Evolutionary conservation across 148 eudicot species (phyloP), one percentile per base, ranked within the genome.

Genomic region (Polygonum maritimum): DNA sequence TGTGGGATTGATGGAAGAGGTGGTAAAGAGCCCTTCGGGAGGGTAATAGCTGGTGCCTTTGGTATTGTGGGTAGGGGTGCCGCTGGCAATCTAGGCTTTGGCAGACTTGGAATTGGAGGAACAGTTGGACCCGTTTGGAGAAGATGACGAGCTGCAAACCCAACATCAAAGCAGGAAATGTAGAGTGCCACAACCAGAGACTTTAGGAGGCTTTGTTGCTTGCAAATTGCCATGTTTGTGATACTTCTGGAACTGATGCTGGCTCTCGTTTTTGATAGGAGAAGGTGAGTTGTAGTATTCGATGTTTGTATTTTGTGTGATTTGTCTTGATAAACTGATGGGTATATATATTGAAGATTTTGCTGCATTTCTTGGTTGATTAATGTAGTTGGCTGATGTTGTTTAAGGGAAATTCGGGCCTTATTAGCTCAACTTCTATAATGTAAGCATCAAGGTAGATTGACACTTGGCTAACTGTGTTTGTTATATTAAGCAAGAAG

Each of bases 41-140:
- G 60, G 51, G 47, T 54, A 55, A 12, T 65, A 71, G 45, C 10
- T 6, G 9, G 47, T 44, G 47, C 47, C 47, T 8, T 44, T 44
- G 47, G 47, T 44, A 44, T 44, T 7, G 21, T 60, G 45, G 78
- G 22, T 4, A 71, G 78, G 40, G 74, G 5, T 15, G 13, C 12
- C 2, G 83, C 70, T 14, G 82, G 79, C 52, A 80, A 2, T 3
- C 77, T 62, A 36, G 79, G 55, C 79, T 76, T 62, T 14, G 78
- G 71, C 45, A 48, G 49, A 12, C 51, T 79, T 13, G 82, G 82
- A 14, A 82, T 2, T n/a, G 85, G 39, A 9, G 82, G 83, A 36
- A 80, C 52, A 18, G 83, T 72, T 10, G 81, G 85, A 51, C 75
- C 58, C 5, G 81, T 71, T 74, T 79, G 87, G 73, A 78, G 65